Evolutionary conservation across 129 eudicot genomes (phyloP), one percentile per base, ranked within the genome.

Genomic region (Flaveria sonorensis): DNA sequence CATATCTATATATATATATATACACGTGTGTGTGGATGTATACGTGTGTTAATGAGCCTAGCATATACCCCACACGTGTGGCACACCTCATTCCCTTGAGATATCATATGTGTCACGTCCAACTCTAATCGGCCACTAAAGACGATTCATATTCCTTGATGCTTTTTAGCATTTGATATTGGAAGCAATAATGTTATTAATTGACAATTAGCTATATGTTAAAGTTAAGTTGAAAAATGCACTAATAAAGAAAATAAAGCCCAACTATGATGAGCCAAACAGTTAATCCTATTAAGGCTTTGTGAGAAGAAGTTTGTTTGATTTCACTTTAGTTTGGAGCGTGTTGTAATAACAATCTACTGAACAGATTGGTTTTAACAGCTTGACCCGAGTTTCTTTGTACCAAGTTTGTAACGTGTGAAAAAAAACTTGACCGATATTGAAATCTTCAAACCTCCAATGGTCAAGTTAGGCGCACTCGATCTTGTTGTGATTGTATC

Each of bases 111-210:
- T 61, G 42, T 61, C 39, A 24, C 28, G 67, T 24, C 67, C 40
- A 61, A 61, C 40, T 60, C 36, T 30, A 30, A 30, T 30, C 36
- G 36, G 36, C 36, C 36, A 30, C 39, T 61, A 61, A 26, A 62
- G 43, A 62, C 42, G 43, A 62, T 62, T 62, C 68, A 62, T 28
- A 62, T 62, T 62, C 68, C 43, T 28, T 16, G n/a, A 60, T 18
- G 14, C 68, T 15, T 62, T 62, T 62, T 28, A 13, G 20, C n/a
- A 14, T 61, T 61, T 28, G 68, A 62, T 14, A 15, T 62, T 28
- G 42, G 30, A 61, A 62, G 19, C 10, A 26, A 62, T 62, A 36
- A 30, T 55, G 7, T 65, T 4, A 8, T 65, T 65, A 36, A 36
- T 36, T 36, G n/a, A 42, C 52, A 30, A 30, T 67, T 64, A 36